Conservation (phyloP, 148 eudicot genomes). For the Oxyria digyna region DNA sequence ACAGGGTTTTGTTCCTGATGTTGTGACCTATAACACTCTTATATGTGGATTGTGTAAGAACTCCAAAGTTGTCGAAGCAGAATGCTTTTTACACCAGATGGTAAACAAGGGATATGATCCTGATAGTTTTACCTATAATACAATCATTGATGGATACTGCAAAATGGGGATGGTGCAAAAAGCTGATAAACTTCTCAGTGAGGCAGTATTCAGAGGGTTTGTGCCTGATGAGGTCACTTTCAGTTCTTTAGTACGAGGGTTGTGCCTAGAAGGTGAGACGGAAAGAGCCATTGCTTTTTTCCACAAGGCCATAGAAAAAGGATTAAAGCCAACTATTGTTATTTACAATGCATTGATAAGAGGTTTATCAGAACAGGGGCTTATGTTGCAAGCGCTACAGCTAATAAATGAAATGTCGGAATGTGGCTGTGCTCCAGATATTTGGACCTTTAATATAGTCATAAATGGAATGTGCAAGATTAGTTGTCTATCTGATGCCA, state of each 20-base stretch:
- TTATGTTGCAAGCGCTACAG: conserved; percentile 58
- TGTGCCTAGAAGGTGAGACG: conserved; percentile 60
- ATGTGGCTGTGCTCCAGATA: conserved; percentile 59
- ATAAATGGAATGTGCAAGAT: conserved; percentile 83
- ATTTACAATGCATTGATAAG: conserved; percentile 75
- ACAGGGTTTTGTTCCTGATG: conserved; percentile 62
- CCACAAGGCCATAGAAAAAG: conserved; percentile 44
- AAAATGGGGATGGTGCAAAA: conserved; percentile 58
- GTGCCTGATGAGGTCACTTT: conserved; percentile 74
- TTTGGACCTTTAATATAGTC: conserved; percentile 71
- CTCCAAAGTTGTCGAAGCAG: conserved; percentile 57
- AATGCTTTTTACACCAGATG: conserved; percentile 60
- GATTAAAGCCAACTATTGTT: conserved; percentile 40
- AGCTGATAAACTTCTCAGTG: conserved; percentile 52
- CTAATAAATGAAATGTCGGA: conserved; percentile 64
- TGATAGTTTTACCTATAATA: conserved; percentile 76
- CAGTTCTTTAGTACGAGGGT: conserved; percentile 61
- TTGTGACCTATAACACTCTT: conserved; percentile 76
- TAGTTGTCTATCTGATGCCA: conserved; percentile 79
- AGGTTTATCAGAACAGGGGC: conserved; percentile 65
- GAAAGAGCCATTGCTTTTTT: conserved; percentile 59
- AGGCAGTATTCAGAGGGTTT: conserved; percentile 68
- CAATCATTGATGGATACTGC: conserved; percentile 68
- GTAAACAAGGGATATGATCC: conserved; percentile 73
- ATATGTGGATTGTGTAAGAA: conserved; percentile 73